Evolutionary conservation across 768 basidiomycete genomes (phyloP).

Genomic region (Paxillus involutus): DNA sequence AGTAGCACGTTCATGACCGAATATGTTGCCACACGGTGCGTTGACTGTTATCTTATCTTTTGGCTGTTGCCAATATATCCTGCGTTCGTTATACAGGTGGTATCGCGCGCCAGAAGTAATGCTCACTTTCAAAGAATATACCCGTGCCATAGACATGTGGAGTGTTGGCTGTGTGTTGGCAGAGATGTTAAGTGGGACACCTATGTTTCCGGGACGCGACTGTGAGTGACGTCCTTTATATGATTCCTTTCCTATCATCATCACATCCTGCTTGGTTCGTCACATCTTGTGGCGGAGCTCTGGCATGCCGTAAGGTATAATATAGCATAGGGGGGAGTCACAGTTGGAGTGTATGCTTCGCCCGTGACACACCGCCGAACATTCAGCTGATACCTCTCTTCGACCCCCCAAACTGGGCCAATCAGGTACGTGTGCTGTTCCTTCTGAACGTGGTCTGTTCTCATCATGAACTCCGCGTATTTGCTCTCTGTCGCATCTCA

Average conservation of each 20-base stretch:
- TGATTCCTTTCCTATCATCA: background rate
- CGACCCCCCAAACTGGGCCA: background rate
- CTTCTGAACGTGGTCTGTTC: background rate
- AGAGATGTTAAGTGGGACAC: conserved; percentile 90
- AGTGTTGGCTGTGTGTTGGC: conserved; percentile 85
- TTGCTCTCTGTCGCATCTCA: no score
- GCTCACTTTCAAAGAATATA: conserved; percentile 97
- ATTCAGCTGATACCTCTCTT: background rate
- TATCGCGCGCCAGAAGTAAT: conserved; percentile 98
- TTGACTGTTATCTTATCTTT: background rate
- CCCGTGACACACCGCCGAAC: no score
- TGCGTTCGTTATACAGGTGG: conserved; percentile 55
- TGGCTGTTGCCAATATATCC: background rate
- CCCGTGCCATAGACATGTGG: conserved; percentile 85
- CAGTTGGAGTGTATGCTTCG: no score
- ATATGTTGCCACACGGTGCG: conserved; percentile 91
- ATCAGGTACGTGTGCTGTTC: background rate
- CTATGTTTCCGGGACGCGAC: conserved; percentile 93
- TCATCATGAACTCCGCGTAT: background rate
- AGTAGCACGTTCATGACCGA: conserved; percentile 86
- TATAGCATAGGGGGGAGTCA: no score
- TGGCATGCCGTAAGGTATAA: no score
- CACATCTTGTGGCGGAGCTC: background rate
- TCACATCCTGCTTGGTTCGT: background rate
- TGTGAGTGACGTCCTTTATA: conserved; percentile 43